Evolutionary conservation across 2,329 filamentous ascomycete species (phyloP), one percentile per base, ranked within the genome.

Genomic region (Drechslerella stenobrocha): DNA sequence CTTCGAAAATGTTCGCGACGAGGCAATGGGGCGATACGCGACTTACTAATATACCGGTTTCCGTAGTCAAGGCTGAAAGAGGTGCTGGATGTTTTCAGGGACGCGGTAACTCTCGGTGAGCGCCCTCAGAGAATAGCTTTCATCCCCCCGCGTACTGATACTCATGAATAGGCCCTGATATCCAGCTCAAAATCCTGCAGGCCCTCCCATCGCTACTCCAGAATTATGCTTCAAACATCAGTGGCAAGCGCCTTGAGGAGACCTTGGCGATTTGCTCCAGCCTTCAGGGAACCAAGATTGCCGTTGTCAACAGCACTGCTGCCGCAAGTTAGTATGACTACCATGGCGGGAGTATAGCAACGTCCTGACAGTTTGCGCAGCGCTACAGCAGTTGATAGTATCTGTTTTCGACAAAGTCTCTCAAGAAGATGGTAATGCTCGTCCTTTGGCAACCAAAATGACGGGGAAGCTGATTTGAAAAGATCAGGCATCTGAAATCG

Each of bases 131-230:
- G 8, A 9, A 34, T 37, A 28, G 50, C 32, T 51, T 55, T 65
- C 61, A 26, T 50, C 23, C 26, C 59, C 9, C 63, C 55, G 63
- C 63, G 34, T 67, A 60, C 58, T 52, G 64, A 44, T 45, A 44
- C 44, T 44, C 15, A 42, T 32, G 18, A 40, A 70, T 73, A 83
- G 82, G 81, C 52, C 79, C 96, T 64, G 93, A 98, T 77, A 88
- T 96, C 1, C 93, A 98, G 75, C 83, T 98, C 71, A 97, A 97
- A 77, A 93, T 97, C 52, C 79, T 98, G 11, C 93, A 98, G 76
- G 90, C 90, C 0, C 78, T 98, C 13, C 93, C 93, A 2, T 89
- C 90, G 1, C 77, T 98, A 32, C 78, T 97, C 22, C 91, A 96
- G 72, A 95, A 96, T 73, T 97, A 97, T 77, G 84, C 89, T 0